Conservation (phyloP, 2,329 filamentous ascomycete genomes). For the Xylariaceae sp. region DNA sequence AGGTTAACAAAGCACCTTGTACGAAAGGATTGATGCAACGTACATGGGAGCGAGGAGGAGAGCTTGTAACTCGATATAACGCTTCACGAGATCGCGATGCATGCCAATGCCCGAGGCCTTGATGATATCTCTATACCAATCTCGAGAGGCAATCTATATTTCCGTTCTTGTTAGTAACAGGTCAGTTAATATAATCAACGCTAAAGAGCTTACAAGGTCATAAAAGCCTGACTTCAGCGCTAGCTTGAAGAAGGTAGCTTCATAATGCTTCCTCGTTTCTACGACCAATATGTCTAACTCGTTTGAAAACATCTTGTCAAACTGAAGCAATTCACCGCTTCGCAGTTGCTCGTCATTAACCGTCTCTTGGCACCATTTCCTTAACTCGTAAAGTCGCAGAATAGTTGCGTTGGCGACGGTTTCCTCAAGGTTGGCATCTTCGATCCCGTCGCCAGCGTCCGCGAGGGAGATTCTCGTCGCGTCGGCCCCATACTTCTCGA, state of each 20-base stretch:
- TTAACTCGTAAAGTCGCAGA: conserved; percentile 75
- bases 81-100: conserved; percentile 77
- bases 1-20: background rate
- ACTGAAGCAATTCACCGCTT: conserved; percentile 72
- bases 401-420: conserved; percentile 86
- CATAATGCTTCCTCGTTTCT: conserved; percentile 79
- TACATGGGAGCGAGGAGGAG: conserved; percentile 76
- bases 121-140: conserved; percentile 86
- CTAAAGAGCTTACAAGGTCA: conserved; percentile 70
- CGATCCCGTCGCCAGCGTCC: conserved; percentile 90
- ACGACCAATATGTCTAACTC: conserved; percentile 85
- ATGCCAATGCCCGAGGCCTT: conserved; percentile 78
- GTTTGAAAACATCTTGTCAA: conserved; percentile 82
- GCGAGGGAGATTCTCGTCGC: conserved; percentile 89
- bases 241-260: conserved; percentile 78
- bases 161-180: background rate
- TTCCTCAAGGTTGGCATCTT: conserved; percentile 97
- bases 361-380: conserved; percentile 92
- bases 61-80: conserved; percentile 86
- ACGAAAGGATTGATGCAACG: background rate
- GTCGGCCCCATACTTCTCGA: conserved; percentile 92
- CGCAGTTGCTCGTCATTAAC: conserved; percentile 75
- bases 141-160: conserved; percentile 58
- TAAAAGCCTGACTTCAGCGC: conserved; percentile 87
- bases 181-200: background rate